phyloP scores from a whole-genome alignment of 1,139 yeast species.

The Saccharomyces hybrid region DNA sequence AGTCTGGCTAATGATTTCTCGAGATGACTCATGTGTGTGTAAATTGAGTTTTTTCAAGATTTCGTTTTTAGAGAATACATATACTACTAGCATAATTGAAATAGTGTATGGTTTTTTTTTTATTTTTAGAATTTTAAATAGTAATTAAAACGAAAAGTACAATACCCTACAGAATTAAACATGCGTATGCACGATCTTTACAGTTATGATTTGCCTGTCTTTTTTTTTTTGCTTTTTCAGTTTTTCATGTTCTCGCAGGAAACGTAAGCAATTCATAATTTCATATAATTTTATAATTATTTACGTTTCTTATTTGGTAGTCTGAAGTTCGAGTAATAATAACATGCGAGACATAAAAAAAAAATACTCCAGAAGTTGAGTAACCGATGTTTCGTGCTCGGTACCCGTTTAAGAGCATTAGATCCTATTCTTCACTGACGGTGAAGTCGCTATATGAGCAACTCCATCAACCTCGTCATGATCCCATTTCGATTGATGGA shows the following conservation, averaged over 20 bases:
- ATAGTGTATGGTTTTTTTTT: neutral
- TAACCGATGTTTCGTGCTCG: too few species aligned
- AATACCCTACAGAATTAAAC: neutral
- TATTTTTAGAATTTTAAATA: neutral
- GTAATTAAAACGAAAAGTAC: neutral
- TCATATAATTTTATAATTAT: too few species aligned
- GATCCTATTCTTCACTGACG: constrained; percentile 6
- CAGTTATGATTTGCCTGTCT: too few species aligned
- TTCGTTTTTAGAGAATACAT: neutral
- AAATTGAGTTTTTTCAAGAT: neutral
- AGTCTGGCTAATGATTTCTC: neutral
- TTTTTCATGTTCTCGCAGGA: too few species aligned
- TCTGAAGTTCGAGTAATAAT: too few species aligned
- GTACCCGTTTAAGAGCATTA: neutral
- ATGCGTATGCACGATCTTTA: neutral
- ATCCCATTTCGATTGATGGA: constrained; percentile 38
- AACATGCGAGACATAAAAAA: too few species aligned
- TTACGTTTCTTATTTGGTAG: too few species aligned
- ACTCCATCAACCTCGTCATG: constrained; percentile 6
- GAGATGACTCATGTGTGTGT: constrained; percentile 1
- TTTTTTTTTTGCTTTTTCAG: too few species aligned
- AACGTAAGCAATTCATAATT: too few species aligned
- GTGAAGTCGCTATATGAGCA: constrained; percentile 11
- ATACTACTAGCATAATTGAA: too few species aligned
- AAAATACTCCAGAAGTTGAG: too few species aligned